phyloP scores from a whole-genome alignment of 169 alveolate species.

The Cryptosporidium ubiquitum region DNA sequence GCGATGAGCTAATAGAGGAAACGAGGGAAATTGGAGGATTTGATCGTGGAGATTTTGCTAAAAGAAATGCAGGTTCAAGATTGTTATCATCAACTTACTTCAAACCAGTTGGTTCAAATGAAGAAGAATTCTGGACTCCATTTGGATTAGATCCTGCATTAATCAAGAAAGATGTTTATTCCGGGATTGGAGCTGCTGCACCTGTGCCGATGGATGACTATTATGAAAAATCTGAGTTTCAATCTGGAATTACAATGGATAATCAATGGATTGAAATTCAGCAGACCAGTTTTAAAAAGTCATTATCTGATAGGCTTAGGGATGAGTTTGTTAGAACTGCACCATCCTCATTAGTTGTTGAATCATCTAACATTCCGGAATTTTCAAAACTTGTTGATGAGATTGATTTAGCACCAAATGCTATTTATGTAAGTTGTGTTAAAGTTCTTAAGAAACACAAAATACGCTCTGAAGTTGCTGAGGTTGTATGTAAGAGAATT shows the following conservation, averaged over 20 bases:
- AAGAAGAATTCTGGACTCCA: conserved; percentile 68
- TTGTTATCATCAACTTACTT: conserved; percentile 27
- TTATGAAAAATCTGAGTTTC: conserved; percentile 27
- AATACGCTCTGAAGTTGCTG: conserved; percentile 58
- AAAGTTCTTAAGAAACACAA: conserved; percentile 34
- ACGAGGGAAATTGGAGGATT: conserved; percentile 27
- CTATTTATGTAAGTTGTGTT: conserved; percentile 48
- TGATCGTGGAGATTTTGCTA: background rate
- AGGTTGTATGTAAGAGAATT: conserved; percentile 40
- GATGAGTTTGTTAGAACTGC: conserved; percentile 45
- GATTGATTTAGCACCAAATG: conserved; percentile 30
- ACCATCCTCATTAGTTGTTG: conserved; percentile 50
- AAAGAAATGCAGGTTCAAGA: background rate
- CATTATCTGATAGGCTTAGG: conserved; percentile 21
- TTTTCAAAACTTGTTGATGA: background rate
- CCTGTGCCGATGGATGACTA: background rate
- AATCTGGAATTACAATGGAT: conserved; percentile 46
- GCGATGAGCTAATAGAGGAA: conserved; percentile 43
- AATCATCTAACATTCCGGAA: conserved; percentile 4
- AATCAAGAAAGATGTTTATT: background rate
- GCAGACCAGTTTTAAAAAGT: background rate
- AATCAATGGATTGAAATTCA: conserved; percentile 13
- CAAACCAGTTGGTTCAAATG: conserved; percentile 10
- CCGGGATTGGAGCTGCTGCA: background rate
- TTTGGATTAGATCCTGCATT: conserved; percentile 30